Conservation (phyloP, 768 basidiomycete genomes). For the Scleroderma bovista region DNA sequence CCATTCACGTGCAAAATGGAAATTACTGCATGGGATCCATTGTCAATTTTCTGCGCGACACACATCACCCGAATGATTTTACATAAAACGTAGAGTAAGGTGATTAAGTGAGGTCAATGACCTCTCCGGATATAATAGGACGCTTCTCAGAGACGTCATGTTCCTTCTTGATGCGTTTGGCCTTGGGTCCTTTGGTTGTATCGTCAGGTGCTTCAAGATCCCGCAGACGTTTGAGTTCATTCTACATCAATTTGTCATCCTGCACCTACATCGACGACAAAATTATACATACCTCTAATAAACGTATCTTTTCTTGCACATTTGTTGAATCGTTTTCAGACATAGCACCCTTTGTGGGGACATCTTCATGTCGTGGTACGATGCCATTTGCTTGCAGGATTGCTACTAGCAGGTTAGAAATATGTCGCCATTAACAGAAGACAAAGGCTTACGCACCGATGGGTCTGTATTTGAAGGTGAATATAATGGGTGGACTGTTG, state of each 20-base stretch:
- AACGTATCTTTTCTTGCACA: neutral
- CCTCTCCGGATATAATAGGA: constrained; percentile 2
- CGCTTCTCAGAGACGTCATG: neutral
- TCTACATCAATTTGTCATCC: neutral
- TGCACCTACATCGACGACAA: neutral
- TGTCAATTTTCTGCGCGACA: no score
- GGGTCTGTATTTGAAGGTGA: constrained; percentile 17
- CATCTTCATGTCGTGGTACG: neutral
- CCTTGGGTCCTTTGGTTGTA: constrained; percentile 5
- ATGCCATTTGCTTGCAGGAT: constrained; percentile 17
- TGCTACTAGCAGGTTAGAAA: constrained; percentile 3
- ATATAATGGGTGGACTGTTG: constrained; percentile 4
- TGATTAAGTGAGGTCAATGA: constrained; percentile 15
- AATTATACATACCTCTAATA: constrained; percentile 4
- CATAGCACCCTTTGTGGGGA: neutral
- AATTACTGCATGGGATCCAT: no score
- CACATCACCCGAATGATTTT: no score
- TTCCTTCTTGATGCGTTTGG: constrained; percentile 14
- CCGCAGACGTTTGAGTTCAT: constrained; percentile 13
- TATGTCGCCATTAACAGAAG: neutral
- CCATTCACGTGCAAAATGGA: constrained; percentile 78
- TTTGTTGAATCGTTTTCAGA: neutral
- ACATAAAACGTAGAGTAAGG: neutral
- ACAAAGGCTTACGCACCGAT: constrained; percentile 7
- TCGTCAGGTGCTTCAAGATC: neutral